Conservation (phyloP, 1,284 basidiomycete genomes). For the Cutaneotrichosporon cavernicola region DNA sequence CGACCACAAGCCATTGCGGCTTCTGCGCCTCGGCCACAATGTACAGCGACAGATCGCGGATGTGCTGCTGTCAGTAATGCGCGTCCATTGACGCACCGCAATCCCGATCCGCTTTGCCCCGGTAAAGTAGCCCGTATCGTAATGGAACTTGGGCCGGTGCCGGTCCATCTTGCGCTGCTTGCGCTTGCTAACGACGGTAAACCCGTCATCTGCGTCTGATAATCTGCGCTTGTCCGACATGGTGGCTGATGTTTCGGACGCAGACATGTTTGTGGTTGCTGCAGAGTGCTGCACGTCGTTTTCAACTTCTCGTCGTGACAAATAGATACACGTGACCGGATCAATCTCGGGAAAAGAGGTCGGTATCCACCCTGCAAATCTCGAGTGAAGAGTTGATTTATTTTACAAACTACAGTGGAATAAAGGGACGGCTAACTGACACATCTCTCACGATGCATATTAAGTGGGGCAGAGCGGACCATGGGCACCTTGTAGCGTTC, state of each 20-base stretch:
- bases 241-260: neutral
- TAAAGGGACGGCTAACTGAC: neutral
- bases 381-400: neutral
- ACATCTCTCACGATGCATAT: neutral
- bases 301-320: neutral
- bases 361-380: neutral
- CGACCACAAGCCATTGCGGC: slow-evolving; percentile 76
- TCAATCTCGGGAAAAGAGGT: slow-evolving; percentile 1
- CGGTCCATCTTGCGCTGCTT: slow-evolving; percentile 69
- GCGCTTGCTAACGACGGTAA: slow-evolving; percentile 70
- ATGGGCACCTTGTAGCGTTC: too few relatives aligned
- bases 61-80: slow-evolving; percentile 60
- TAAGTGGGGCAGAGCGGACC: neutral
- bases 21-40: slow-evolving; percentile 75
- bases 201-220: slow-evolving; percentile 51
- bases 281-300: neutral
- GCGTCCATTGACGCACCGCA: slow-evolving; percentile 59
- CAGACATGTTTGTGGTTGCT: neutral
- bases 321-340: neutral
- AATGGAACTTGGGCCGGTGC: slow-evolving; percentile 72
- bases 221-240: neutral
- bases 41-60: slow-evolving; percentile 77
- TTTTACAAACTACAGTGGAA: neutral
- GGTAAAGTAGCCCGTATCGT: slow-evolving; percentile 68
- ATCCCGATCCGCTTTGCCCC: slow-evolving; percentile 70